A percentile compares a stretch with the other conserved stretches of the same genome.
Evolutionary conservation across 352 stramenopile species (phyloP).

Genomic region (Phytophthora boehmeriae): DNA sequence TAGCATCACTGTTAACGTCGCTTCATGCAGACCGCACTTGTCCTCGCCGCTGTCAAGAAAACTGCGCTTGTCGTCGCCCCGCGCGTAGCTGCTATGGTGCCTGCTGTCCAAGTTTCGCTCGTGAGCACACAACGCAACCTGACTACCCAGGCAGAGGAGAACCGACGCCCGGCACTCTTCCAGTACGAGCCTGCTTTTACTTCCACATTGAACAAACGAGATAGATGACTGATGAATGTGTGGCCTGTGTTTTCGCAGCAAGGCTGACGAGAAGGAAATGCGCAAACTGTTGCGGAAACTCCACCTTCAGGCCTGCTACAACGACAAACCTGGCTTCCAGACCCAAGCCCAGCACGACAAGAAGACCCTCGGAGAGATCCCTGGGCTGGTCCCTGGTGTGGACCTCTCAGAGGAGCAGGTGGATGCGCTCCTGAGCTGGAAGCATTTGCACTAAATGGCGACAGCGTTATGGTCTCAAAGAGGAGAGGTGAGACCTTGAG

Average conservation of each 20-base stretch:
- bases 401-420: constrained; percentile 66
- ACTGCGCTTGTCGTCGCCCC: constrained; percentile 25
- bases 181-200: constrained; percentile 3
- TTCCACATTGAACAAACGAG: background rate
- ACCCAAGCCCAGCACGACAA: constrained; percentile 70
- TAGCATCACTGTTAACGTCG: constrained; percentile 12
- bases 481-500: constrained; percentile 1
- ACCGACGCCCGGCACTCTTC: constrained; percentile 31
- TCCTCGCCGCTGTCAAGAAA: constrained; percentile 27
- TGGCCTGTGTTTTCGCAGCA: constrained; percentile 39
- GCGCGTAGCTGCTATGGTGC: constrained; percentile 21
- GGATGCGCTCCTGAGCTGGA: constrained; percentile 83
- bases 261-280: constrained; percentile 85
- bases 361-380: constrained; percentile 65
- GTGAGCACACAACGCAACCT: constrained; percentile 27
- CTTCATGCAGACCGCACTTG: constrained; percentile 31
- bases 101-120: constrained; percentile 27
- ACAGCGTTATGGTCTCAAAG: constrained; percentile 18
- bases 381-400: constrained; percentile 56
- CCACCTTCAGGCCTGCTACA: constrained; percentile 69
- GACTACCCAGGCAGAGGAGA: constrained; percentile 34
- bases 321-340: constrained; percentile 55
- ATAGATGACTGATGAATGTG: constrained; percentile 8
- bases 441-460: constrained; percentile 60
- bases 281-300: constrained; percentile 84